These are phyloP conservation scores for Chytriomyces confervae DNA, from an alignment of 192 early-diverging fungal species.

Conservation along the genomic window DNA sequence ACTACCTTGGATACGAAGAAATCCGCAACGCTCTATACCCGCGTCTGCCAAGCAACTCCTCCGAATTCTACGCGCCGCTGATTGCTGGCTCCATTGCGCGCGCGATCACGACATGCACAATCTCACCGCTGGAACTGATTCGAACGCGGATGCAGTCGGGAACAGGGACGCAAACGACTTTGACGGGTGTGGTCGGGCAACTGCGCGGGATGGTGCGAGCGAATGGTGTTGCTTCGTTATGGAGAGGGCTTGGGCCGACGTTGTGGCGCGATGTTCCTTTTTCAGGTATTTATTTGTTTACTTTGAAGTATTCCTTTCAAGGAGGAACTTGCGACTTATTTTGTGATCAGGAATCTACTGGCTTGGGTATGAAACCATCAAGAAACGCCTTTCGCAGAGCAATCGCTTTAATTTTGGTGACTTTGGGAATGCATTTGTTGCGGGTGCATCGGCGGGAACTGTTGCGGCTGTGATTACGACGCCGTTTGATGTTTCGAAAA, in stretches of 20 bases:
- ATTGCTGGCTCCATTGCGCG: slow-evolving; percentile 80
- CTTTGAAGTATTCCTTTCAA: too few relatives aligned
- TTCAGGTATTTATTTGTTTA: slow-evolving; percentile 64
- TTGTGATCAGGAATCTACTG: slow-evolving; percentile 78
- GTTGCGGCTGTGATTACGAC: slow-evolving; percentile 85
- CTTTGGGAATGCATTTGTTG: slow-evolving; percentile 74
- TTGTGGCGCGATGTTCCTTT: slow-evolving; percentile 97
- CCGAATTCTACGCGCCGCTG: slow-evolving; percentile 69
- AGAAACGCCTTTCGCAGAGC: slow-evolving; percentile 17
- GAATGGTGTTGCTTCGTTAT: slow-evolving; percentile 71
- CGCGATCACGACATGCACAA: slow-evolving; percentile 73
- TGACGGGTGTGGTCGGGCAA: slow-evolving; percentile 61
- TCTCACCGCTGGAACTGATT: slow-evolving; percentile 91
- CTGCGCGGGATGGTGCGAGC: slow-evolving; percentile 65
- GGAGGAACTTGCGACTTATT: too few relatives aligned
- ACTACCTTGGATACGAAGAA: slow-evolving; percentile 94
- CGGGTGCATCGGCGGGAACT: slow-evolving; percentile 86
- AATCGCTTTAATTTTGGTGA: slow-evolving; percentile 34
- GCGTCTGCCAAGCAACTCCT: slow-evolving; percentile 27
- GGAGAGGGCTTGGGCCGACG: slow-evolving; percentile 86
- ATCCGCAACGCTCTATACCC: slow-evolving; percentile 62
- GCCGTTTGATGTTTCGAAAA: slow-evolving; percentile 97
- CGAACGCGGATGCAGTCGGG: slow-evolving; percentile 89
- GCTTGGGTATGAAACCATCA: slow-evolving; percentile 86
- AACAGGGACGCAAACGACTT: slow-evolving; percentile 58